Base-by-base conservation (phyloP, 345 rosid species). In the Eucalyptus sp. region DNA sequence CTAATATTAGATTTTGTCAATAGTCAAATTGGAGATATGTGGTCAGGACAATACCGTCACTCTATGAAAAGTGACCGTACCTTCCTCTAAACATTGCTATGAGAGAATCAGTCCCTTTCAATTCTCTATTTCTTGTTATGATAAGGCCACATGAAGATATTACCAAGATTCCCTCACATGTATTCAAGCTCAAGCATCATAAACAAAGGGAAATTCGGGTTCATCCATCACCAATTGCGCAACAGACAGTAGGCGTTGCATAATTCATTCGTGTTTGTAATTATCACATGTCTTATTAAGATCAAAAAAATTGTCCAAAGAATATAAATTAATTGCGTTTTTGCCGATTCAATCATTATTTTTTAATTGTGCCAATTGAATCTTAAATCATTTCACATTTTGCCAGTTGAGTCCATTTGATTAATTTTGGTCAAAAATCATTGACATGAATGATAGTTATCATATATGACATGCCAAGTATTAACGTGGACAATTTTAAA, bases 161-260 rank as follows among this genome's bases (percentile, higher is more conserved):
- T 58, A 58, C 64, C n/a, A 24, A 58, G 64, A 58, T 58, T 25
- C 29, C 64, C 64, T 10, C n/a, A 58, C 64, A 58, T 11, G 25
- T 54, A 54, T 54, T 54, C 27, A 2, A 54, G 60, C 25, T 20
- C 60, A 54, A 20, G 5, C 12, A 54, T 54, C 5, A 54, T 27
- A 62, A 58, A 58, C 13, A 60, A 60, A 60, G 33, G 37, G 31
- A 62, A 62, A 62, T 62, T 29, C 5, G 3, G 17, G 17, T n/a
- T 62, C 71, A 62, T 13, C 71, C 71, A 62, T 62, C 17, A n/a
- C 37, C 16, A 62, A 29, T 29, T 29, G 7, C 9, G 33, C 33
- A 0, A 29, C 17, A 8, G n/a, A 62, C 0, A 62, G 71, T 7
- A 29, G 71, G 71, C 10, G 18, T 13, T 3, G 37, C 5, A 0